Percentiles rank a stretch among this genome's conserved stretches.
Conservation (phyloP, 352 stramenopile species). For the Phytophthora pistaciae region DNA sequence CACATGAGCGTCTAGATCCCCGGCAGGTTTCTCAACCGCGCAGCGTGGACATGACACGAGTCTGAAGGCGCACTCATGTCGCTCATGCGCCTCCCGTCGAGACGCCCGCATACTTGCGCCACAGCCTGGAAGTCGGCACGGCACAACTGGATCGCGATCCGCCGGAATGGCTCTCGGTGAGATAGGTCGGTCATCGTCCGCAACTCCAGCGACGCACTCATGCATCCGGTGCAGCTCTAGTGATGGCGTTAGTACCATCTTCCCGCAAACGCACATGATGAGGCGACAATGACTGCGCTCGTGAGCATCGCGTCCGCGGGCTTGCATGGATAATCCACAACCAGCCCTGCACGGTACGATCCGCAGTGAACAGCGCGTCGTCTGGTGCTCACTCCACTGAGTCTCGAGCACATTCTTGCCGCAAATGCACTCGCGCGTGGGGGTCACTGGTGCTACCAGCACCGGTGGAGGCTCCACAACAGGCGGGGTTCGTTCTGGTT, state of each 20-base stretch:
- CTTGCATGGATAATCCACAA: slow-evolving; percentile 59
- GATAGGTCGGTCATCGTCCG: slow-evolving; percentile 1
- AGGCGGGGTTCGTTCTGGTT: neutral
- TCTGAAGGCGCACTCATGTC: slow-evolving; percentile 46
- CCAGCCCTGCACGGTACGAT: slow-evolving; percentile 59
- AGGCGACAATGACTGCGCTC: slow-evolving; percentile 77
- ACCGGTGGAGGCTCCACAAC: neutral
- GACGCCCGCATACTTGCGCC: slow-evolving; percentile 13
- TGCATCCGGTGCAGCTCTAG: slow-evolving; percentile 62
- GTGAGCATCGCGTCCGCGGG: slow-evolving; percentile 62
- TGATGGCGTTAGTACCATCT: slow-evolving; percentile 71
- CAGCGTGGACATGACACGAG: slow-evolving; percentile 59
- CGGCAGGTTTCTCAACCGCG: slow-evolving; percentile 46
- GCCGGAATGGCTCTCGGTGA: slow-evolving; percentile 11
- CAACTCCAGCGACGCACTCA: slow-evolving; percentile 50
- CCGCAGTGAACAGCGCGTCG: slow-evolving; percentile 46
- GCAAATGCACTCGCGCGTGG: slow-evolving; percentile 50
- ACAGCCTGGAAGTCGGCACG: slow-evolving; percentile 20
- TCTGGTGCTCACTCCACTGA: slow-evolving; percentile 43
- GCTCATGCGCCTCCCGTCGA: slow-evolving; percentile 25
- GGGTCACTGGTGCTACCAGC: slow-evolving; percentile 1
- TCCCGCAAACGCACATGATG: slow-evolving; percentile 68
- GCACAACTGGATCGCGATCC: slow-evolving; percentile 16
- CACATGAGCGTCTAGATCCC: slow-evolving; percentile 55
- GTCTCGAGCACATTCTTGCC: slow-evolving; percentile 41